phyloP scores from a whole-genome alignment of 2,329 filamentous ascomycete species.

The Xenosphaeropsis pyriputrescens region DNA sequence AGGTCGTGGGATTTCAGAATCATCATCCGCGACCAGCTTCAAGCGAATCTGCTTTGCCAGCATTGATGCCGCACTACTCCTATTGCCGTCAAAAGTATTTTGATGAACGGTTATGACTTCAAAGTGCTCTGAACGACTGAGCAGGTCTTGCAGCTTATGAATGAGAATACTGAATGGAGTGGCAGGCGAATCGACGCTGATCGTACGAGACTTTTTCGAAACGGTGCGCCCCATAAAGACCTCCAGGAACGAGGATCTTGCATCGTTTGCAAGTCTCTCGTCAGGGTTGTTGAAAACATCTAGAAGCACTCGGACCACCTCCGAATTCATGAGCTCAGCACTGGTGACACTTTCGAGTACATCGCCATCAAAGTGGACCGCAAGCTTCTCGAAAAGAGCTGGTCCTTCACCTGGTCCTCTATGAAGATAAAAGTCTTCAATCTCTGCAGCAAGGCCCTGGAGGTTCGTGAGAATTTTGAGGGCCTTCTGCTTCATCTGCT shows the following conservation, averaged over 20 bases:
- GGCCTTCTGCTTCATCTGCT: constrained; percentile 66
- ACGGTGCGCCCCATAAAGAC: constrained; percentile 76
- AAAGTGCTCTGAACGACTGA: constrained; percentile 95
- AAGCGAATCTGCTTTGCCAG: constrained; percentile 88
- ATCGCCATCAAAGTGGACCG: constrained; percentile 76
- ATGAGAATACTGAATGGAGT: constrained; percentile 86
- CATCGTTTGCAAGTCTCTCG: constrained; percentile 43
- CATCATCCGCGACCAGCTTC: constrained; percentile 76
- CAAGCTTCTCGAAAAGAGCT: constrained; percentile 59
- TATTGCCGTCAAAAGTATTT: constrained; percentile 77
- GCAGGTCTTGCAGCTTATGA: constrained; percentile 85
- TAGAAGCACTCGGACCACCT: constrained; percentile 72
- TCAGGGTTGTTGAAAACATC: constrained; percentile 66
- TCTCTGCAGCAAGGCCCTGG: constrained; percentile 54
- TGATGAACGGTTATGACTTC: constrained; percentile 94
- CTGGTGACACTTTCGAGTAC: constrained; percentile 89
- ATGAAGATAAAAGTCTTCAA: constrained; percentile 55
- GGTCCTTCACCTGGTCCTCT: constrained; percentile 39
- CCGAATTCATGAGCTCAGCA: constrained; percentile 81
- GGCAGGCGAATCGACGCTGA: constrained; percentile 50
- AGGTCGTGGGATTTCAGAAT: constrained; percentile 73
- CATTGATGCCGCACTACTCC: constrained; percentile 89
- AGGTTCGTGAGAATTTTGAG: constrained; percentile 60
- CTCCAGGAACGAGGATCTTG: constrained; percentile 73
- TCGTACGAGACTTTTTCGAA: constrained; percentile 44